Conservation (phyloP, 306 rosid genomes). For the Parietaria judaica region DNA sequence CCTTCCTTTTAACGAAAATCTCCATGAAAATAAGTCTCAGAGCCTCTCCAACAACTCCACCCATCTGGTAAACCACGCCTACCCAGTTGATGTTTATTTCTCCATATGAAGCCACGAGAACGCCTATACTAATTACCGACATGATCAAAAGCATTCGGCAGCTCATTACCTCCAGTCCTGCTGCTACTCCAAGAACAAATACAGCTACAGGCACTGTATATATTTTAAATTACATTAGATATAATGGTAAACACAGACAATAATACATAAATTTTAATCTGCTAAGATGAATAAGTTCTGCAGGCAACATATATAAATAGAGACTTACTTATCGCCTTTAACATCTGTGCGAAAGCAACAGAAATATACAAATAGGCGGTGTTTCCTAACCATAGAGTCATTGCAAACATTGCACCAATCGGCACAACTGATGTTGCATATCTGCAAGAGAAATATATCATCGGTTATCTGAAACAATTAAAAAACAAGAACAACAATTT, state of each 20-base stretch:
- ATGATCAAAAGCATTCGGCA: conserved; percentile 86
- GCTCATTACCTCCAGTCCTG: conserved; percentile 92
- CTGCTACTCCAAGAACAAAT: conserved; percentile 89
- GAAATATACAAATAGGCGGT: conserved; percentile 96
- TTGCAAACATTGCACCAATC: conserved; percentile 94
- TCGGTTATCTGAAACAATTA: conserved; percentile 18
- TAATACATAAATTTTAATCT: neutral
- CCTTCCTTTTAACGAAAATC: conserved; percentile 90
- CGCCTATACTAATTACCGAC: conserved; percentile 96
- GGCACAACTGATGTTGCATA: conserved; percentile 84
- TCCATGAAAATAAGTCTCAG: conserved; percentile 97
- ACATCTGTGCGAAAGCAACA: conserved; percentile 96
- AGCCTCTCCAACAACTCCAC: conserved; percentile 99
- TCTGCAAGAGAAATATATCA: conserved; percentile 45
- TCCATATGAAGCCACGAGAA: conserved; percentile 91
- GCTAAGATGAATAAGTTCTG: conserved; percentile 11
- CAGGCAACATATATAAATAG: conserved; percentile 13
- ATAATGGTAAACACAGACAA: neutral
- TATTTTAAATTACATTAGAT: conserved; percentile 11
- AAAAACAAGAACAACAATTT: conserved; percentile 5
- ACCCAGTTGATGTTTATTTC: conserved; percentile 90
- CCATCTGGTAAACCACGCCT: conserved; percentile 98
- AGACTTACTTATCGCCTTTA: conserved; percentile 97
- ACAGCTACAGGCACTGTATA: conserved; percentile 97
- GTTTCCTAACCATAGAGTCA: conserved; percentile 99